Evolutionary conservation across 2,329 filamentous ascomycete genomes (phyloP).

Genomic region (Claviceps purpurea): DNA sequence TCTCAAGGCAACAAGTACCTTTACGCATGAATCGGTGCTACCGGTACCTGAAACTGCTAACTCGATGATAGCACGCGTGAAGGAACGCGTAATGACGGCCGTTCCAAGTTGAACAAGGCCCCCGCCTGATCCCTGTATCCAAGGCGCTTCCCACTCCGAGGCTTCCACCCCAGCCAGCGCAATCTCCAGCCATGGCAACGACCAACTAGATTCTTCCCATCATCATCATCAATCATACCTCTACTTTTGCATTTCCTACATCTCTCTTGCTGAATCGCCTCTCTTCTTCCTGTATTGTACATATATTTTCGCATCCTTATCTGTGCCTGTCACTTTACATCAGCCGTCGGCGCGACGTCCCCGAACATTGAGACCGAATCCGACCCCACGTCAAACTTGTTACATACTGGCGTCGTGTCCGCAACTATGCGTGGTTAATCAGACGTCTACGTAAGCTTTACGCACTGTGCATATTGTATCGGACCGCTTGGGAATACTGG

Average conservation of each 20-base stretch:
- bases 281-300: too few relatives aligned
- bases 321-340: background rate
- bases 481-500: slow-evolving; percentile 18
- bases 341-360: background rate
- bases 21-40: background rate
- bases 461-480: slow-evolving; percentile 9
- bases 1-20: background rate
- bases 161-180: background rate
- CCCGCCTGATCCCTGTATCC: too few relatives aligned
- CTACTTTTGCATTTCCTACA: too few relatives aligned
- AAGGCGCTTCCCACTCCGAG: background rate
- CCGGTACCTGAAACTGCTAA: background rate
- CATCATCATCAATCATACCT: too few relatives aligned
- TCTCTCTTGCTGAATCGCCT: too few relatives aligned
- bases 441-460: background rate
- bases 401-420: background rate
- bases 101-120: too few relatives aligned
- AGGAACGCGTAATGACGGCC: background rate
- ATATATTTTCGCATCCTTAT: too few relatives aligned
- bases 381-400: background rate
- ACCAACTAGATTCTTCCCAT: background rate
- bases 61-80: background rate
- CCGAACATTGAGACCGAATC: background rate
- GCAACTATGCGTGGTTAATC: slow-evolving; percentile 4
- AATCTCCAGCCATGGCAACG: background rate